phyloP scores from a whole-genome alignment of 768 basidiomycete genomes.

The Stropharia rugosoannulata region DNA sequence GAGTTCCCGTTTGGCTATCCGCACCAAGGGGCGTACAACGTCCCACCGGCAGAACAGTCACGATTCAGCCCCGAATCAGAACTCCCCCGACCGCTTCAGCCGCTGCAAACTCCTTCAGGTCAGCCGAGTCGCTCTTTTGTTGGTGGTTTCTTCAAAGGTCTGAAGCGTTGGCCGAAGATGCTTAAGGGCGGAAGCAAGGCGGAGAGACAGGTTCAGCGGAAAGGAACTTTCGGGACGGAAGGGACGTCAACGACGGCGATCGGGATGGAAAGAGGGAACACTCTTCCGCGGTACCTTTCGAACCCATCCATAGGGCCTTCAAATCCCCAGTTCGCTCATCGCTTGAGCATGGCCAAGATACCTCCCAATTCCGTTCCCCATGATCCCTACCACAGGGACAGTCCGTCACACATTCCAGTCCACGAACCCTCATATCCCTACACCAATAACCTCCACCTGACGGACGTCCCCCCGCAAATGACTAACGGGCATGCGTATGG shows the following conservation, averaged over 20 bases:
- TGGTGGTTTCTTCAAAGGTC: conserved; percentile 37
- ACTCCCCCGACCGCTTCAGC: background rate
- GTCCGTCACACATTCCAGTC: background rate
- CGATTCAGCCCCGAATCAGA: too few species aligned
- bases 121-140: conserved; percentile 23
- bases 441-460: background rate
- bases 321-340: conserved; percentile 30
- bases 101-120: background rate
- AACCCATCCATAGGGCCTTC: conserved; percentile 39
- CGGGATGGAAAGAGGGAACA: conserved; percentile 30
- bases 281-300: conserved; percentile 35
- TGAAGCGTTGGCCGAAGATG: conserved; percentile 34
- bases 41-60: too few species aligned
- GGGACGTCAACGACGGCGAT: conserved; percentile 23
- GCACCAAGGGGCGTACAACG: background rate
- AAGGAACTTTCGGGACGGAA: conserved; percentile 31
- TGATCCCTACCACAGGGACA: conserved; percentile 13
- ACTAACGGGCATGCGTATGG: background rate
- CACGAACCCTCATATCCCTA: background rate
- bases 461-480: too few species aligned
- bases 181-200: conserved; percentile 24
- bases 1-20: background rate
- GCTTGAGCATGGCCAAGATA: conserved; percentile 29
- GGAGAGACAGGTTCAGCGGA: conserved; percentile 12
- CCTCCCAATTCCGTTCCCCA: conserved; percentile 24